Percentiles rank a stretch among this genome's conserved stretches.
Conservation (phyloP, 805 yeast genomes). For the Ogataea parapolymorpha region DNA sequence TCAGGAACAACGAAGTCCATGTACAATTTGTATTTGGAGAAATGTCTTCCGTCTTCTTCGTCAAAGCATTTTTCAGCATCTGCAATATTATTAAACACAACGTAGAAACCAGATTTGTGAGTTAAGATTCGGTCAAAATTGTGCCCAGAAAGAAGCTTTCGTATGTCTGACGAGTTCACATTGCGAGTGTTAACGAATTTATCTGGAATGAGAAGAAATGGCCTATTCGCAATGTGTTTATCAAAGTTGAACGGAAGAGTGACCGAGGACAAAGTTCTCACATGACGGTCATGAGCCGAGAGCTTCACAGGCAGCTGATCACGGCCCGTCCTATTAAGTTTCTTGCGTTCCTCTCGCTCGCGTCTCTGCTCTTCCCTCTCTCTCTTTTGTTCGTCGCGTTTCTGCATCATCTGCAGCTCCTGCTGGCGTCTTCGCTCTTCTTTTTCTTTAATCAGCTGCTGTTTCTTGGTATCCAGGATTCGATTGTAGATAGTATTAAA, state of each 20-base stretch:
- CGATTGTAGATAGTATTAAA: slow-evolving; percentile 32
- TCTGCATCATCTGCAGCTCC: slow-evolving; percentile 15
- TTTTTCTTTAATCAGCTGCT: slow-evolving; percentile 32
- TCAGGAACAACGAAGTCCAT: slow-evolving; percentile 60
- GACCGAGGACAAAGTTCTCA: slow-evolving; percentile 24
- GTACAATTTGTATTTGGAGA: slow-evolving; percentile 45
- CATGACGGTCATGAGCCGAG: slow-evolving; percentile 33
- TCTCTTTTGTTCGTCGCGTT: slow-evolving; percentile 11
- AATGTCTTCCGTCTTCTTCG: slow-evolving; percentile 54
- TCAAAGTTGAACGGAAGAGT: slow-evolving; percentile 47
- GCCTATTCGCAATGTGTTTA: slow-evolving; percentile 50
- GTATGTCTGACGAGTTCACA: slow-evolving; percentile 54
- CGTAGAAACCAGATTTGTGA: slow-evolving; percentile 64
- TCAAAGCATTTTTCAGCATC: slow-evolving; percentile 61
- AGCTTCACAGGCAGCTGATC: slow-evolving; percentile 9
- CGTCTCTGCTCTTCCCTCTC: slow-evolving; percentile 13
- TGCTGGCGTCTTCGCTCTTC: slow-evolving; percentile 27
- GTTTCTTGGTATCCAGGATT: slow-evolving; percentile 36
- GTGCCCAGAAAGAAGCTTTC: slow-evolving; percentile 53
- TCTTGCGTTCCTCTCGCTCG: slow-evolving; percentile 3
- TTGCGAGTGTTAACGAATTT: slow-evolving; percentile 46
- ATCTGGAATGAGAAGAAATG: slow-evolving; percentile 54
- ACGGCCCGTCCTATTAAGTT: not conserved
- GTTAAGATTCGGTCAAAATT: slow-evolving; percentile 64
- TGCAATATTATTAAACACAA: slow-evolving; percentile 58